Evolutionary conservation across 495 filamentous ascomycete species (phyloP), one percentile per base, ranked within the genome.

Genomic region (Xylaria nigripes): DNA sequence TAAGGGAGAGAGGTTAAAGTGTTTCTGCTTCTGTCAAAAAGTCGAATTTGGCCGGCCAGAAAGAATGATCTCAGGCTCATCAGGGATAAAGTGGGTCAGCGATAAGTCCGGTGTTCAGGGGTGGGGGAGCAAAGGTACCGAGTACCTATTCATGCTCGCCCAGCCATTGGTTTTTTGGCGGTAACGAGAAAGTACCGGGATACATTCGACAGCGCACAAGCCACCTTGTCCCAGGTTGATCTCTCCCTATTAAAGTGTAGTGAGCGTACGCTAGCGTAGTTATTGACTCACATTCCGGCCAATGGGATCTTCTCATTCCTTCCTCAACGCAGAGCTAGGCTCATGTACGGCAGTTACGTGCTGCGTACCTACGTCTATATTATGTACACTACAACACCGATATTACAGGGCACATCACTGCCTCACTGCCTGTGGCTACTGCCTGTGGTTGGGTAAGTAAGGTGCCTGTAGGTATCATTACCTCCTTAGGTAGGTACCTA

Each of bases 1-100:
- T 54, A 54, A 64, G 44, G 56, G 50, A 63, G 61, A 15, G 32
- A 66, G 63, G 63, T 66, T 63, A 59, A 57, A 46, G 51, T 53
- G 51, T 53, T 53, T 46, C 51, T 29, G 51, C 51, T 40, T 40
- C 55, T 48, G 63, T 64, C 54, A 56, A 66, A 61, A 60, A 61
- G 58, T 55, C 56, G 59, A 60, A 48, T 44, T 49, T 48, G 53
- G 53, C 53, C 52, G 30, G 60, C 62, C 62, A 56, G 51, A 40
- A 38, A 30, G 36, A 42, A 44, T 43, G 44, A 54, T 54, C 51
- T 54, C 51, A 48, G 45, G 44, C 44, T 48, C 51, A 58, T 61
- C 15, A 54, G 44, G 45, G 44, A 54, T 54, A 34, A 29, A 54
- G 36, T 25, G 27, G 51, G 44, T 47, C 38, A 40, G 15, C 16